A percentile compares a stretch with the other conserved stretches of the same genome.
phyloP scores from a whole-genome alignment of 257 asterid species.

The Lavandula angustifolia region DNA sequence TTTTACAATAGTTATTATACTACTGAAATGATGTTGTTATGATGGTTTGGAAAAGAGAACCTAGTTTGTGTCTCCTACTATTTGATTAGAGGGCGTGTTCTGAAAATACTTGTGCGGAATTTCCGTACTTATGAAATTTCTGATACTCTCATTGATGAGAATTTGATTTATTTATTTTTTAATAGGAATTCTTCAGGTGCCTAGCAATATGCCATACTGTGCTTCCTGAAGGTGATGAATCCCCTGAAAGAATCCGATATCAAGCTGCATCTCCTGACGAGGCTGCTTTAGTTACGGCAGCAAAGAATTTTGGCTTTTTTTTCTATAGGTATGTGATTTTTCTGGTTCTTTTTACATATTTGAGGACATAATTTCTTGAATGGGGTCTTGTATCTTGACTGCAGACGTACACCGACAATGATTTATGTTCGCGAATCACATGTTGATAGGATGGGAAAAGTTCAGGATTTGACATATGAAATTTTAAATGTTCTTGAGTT shows the following conservation, averaged over 20 bases:
- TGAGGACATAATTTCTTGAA: constrained; percentile 24
- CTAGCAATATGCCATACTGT: constrained; percentile 99
- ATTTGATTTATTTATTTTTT: neutral
- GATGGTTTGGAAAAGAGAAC: neutral
- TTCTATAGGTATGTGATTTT: constrained; percentile 69
- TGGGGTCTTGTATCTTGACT: constrained; percentile 25
- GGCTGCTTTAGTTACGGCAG: constrained; percentile 92
- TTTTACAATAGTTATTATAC: neutral
- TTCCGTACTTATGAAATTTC: neutral
- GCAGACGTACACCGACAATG: constrained; percentile 94
- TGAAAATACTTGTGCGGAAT: neutral
- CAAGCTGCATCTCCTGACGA: constrained; percentile 99
- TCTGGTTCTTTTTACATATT: constrained; percentile 20
- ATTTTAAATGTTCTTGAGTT: constrained; percentile 98
- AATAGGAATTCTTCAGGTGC: constrained; percentile 98
- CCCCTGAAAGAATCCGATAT: constrained; percentile 93
- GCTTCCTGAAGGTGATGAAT: constrained; percentile 98
- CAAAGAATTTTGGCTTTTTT: constrained; percentile 98
- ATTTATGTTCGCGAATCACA: constrained; percentile 98
- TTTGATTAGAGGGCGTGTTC: neutral
- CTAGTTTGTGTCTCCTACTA: neutral
- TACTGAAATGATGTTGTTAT: neutral
- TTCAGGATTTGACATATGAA: constrained; percentile 93
- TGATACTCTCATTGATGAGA: constrained; percentile 16
- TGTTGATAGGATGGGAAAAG: constrained; percentile 83